Percentiles rank a stretch among this genome's conserved stretches.
Evolutionary conservation across 495 filamentous ascomycete species (phyloP).

Genomic region (Alectoria sarmentosa): DNA sequence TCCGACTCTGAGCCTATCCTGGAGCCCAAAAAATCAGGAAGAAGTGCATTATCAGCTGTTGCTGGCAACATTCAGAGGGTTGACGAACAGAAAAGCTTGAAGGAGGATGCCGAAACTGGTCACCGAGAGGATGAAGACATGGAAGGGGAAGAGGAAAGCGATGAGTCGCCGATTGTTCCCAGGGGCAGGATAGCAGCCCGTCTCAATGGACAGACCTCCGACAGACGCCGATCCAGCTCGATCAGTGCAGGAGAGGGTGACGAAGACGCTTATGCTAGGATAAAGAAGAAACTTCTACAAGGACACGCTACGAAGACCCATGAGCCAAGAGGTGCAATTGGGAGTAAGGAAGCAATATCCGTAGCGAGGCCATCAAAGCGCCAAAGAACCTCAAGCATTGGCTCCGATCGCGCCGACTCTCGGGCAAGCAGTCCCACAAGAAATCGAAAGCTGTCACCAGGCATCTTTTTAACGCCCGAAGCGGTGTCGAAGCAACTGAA

Average conservation of each 20-base stretch:
- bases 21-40: slow-evolving; percentile 17
- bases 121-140: slow-evolving; percentile 24
- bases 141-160: slow-evolving; percentile 36
- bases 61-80: slow-evolving; percentile 9
- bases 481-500: slow-evolving; percentile 12
- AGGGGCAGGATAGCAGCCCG: slow-evolving; percentile 64
- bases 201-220: slow-evolving; percentile 42
- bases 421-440: not conserved
- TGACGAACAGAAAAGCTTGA: slow-evolving; percentile 10
- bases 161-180: slow-evolving; percentile 50
- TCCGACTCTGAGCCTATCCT: slow-evolving; percentile 43
- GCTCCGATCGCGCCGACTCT: not conserved
- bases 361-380: slow-evolving; percentile 14
- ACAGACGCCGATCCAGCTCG: slow-evolving; percentile 23
- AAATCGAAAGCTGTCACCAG: slow-evolving; percentile 29
- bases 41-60: slow-evolving; percentile 2
- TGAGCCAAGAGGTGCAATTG: slow-evolving; percentile 21
- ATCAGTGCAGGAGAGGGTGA: slow-evolving; percentile 17
- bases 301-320: not conserved
- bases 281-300: slow-evolving; percentile 23
- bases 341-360: not conserved
- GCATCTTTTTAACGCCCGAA: slow-evolving; percentile 34
- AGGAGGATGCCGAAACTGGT: slow-evolving; percentile 26
- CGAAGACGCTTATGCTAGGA: slow-evolving; percentile 25
- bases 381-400: not conserved